phyloP scores from a whole-genome alignment of 2,329 filamentous ascomycete genomes.

The Aspergillus hiratsukae region DNA sequence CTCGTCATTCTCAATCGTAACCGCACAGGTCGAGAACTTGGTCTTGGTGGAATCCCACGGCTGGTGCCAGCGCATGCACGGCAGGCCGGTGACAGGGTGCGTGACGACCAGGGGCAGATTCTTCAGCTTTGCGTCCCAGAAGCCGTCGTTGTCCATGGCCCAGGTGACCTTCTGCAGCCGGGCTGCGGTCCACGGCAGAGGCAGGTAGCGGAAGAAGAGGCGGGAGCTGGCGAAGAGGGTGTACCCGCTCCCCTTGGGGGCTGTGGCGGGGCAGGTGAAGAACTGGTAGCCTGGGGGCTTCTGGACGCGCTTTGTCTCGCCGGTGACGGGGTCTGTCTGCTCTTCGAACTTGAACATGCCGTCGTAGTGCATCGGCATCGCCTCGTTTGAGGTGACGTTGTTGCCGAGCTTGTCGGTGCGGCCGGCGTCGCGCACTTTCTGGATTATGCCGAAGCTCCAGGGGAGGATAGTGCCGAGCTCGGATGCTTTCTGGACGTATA shows the following conservation, averaged over 20 bases:
- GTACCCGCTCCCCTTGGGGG: constrained; percentile 50
- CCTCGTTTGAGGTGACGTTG: constrained; percentile 51
- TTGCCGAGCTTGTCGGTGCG: constrained; percentile 44
- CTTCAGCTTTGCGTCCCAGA: constrained; percentile 42
- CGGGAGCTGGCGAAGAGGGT: constrained; percentile 53
- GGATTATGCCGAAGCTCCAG: constrained; percentile 52
- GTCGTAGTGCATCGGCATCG: constrained; percentile 57
- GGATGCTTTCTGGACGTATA: constrained; percentile 45
- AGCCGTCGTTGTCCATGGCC: constrained; percentile 48
- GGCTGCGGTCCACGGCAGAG: constrained; percentile 33
- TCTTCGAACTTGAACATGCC: constrained; percentile 53
- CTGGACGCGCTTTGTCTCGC: constrained; percentile 40
- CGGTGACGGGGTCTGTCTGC: constrained; percentile 31
- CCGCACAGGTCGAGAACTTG: constrained; percentile 29
- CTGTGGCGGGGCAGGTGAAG: constrained; percentile 43
- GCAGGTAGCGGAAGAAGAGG: constrained; percentile 47
- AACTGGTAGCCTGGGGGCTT: constrained; percentile 50
- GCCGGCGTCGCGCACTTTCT: constrained; percentile 50
- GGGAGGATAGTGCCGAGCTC: constrained; percentile 47
- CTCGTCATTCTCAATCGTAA: neutral
- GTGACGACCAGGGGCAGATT: constrained; percentile 43
- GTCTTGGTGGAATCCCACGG: constrained; percentile 53
- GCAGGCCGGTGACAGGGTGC: constrained; percentile 44
- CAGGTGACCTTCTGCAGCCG: constrained; percentile 43
- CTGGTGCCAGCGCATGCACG: constrained; percentile 54